Conservation (phyloP, 2,329 filamentous ascomycete genomes). For the Ophiostoma australiae region DNA sequence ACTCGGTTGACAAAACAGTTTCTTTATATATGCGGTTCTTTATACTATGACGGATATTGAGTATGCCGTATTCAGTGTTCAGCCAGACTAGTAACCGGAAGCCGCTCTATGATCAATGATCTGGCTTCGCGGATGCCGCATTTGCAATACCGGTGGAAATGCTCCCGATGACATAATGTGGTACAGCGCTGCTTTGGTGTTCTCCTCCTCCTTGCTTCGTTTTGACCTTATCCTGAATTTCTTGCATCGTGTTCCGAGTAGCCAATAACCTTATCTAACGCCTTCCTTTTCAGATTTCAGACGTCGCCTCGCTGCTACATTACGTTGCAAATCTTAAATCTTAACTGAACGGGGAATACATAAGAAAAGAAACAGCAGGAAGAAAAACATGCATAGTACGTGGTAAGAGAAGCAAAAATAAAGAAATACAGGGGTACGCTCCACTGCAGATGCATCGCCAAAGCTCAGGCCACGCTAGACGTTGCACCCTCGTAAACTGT, state of each 20-base stretch:
- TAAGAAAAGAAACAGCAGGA: neutral
- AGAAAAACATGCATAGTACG: neutral
- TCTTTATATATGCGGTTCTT: neutral
- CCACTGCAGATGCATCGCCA: neutral
- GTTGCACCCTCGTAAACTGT: slow-evolving; percentile 2
- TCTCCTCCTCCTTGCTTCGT: neutral
- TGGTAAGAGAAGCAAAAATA: neutral
- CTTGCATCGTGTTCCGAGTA: too few relatives aligned
- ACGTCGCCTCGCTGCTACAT: neutral
- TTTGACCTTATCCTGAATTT: neutral
- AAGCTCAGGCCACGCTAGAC: neutral
- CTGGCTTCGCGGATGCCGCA: too few relatives aligned
- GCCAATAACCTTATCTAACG: neutral
- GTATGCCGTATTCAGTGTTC: neutral
- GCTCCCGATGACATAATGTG: neutral
- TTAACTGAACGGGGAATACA: neutral
- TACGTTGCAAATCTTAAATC: neutral
- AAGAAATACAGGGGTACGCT: slow-evolving; percentile 1
- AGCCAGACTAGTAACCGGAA: neutral
- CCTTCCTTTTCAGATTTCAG: neutral
- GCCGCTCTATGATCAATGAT: neutral
- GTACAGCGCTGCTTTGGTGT: neutral
- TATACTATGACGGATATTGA: neutral
- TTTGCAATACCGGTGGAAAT: neutral
- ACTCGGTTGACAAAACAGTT: neutral